Conservation (phyloP, 352 stramenopile species). For the Phytophthora crassamura region DNA sequence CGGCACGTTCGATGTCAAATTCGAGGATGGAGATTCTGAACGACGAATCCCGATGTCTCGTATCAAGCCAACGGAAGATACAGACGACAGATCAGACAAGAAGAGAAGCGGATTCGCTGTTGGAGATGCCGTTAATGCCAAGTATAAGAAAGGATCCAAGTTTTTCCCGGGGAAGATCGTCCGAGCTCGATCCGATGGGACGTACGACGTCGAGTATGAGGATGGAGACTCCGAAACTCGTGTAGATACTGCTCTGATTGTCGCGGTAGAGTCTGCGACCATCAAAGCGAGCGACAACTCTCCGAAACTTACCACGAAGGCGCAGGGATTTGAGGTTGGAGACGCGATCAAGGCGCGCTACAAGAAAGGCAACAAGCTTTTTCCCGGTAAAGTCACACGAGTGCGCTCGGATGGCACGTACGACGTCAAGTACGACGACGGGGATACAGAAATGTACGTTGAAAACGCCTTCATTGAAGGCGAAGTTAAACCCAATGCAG, state of each 20-base stretch:
- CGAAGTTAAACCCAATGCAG: neutral
- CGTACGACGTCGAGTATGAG: constrained; percentile 63
- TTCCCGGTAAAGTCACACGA: constrained; percentile 53
- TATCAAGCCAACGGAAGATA: constrained; percentile 28
- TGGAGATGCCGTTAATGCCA: constrained; percentile 53
- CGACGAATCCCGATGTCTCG: constrained; percentile 37
- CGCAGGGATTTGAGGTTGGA: constrained; percentile 30
- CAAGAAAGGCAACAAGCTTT: constrained; percentile 52
- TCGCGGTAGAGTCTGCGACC: constrained; percentile 8
- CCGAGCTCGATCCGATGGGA: constrained; percentile 54
- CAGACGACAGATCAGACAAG: constrained; percentile 12
- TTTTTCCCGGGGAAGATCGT: constrained; percentile 59
- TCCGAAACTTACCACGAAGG: constrained; percentile 1
- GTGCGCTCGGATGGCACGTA: constrained; percentile 65
- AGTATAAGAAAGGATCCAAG: constrained; percentile 48
- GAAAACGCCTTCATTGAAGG: constrained; percentile 28
- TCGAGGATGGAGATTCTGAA: constrained; percentile 59
- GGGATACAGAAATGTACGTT: constrained; percentile 52
- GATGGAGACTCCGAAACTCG: constrained; percentile 44
- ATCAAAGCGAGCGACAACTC: constrained; percentile 8
- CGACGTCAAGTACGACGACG: constrained; percentile 75
- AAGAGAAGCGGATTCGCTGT: constrained; percentile 31
- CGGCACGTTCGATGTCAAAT: constrained; percentile 59
- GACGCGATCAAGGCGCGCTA: constrained; percentile 46
- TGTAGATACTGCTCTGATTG: constrained; percentile 28